Percentiles rank a stretch among this genome's conserved stretches.
Conservation (phyloP, 2,329 filamentous ascomycete genomes). For the Beauveria asiatica region DNA sequence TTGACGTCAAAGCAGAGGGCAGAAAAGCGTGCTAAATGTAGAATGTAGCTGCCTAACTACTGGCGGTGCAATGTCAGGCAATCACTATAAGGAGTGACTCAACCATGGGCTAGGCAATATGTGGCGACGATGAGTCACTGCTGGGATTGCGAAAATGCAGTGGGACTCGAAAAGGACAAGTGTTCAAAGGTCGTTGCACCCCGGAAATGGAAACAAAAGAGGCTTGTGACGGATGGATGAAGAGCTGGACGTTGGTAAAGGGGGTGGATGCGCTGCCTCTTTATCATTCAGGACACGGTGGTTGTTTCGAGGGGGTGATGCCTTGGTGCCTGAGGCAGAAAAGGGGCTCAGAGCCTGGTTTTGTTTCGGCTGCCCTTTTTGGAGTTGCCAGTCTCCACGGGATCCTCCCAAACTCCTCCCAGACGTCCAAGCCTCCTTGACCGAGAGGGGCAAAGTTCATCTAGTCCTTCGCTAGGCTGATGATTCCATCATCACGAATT, state of each 20-base stretch:
- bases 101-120: conserved; percentile 6
- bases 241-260: not conserved
- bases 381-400: not conserved
- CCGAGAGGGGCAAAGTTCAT: too few relatives aligned
- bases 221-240: not conserved
- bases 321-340: conserved; percentile 22
- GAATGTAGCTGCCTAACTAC: conserved; percentile 1
- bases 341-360: conserved; percentile 8
- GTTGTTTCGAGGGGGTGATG: conserved; percentile 8
- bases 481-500: too few relatives aligned
- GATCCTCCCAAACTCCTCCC: too few relatives aligned
- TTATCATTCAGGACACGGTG: conserved; percentile 28
- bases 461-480: too few relatives aligned
- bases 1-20: conserved; percentile 15
- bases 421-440: too few relatives aligned
- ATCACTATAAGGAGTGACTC: conserved; percentile 8
- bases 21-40: conserved; percentile 6
- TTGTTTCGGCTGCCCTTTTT: not conserved
- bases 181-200: conserved; percentile 17
- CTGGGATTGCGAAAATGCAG: not conserved
- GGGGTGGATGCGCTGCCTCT: conserved; percentile 21
- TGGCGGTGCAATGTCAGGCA: conserved; percentile 12
- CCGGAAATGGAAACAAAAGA: not conserved
- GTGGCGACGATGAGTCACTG: conserved; percentile 17
- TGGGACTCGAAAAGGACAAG: conserved; percentile 18